These are phyloP conservation scores for Naganishia vishniacii DNA, from an alignment of 768 basidiomycete genomes.

Conservation along the genomic window DNA sequence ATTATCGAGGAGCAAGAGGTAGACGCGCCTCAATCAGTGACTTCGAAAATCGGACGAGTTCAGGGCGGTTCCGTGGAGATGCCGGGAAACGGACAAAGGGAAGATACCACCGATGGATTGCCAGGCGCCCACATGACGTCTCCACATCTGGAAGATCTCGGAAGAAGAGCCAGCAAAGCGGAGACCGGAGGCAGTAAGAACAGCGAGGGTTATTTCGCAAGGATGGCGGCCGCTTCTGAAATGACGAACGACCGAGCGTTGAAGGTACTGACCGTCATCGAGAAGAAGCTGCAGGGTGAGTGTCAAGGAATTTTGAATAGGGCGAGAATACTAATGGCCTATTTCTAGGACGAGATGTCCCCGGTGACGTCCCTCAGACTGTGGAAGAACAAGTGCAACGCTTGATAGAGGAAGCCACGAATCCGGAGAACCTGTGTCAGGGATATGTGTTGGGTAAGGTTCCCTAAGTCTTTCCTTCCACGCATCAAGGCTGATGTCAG, in stretches of 20 bases:
- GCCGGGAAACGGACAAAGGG: not conserved
- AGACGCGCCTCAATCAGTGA: not conserved
- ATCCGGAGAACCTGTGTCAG: conserved; percentile 43
- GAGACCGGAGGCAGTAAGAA: conserved; percentile 1
- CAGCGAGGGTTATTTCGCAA: conserved; percentile 39
- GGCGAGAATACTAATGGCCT: conserved; percentile 15
- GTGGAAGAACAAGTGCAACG: conserved; percentile 43
- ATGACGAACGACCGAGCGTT: conserved; percentile 47
- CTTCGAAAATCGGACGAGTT: not conserved
- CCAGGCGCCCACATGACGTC: not conserved
- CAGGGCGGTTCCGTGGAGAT: not conserved
- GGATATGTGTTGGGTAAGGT: conserved; percentile 19
- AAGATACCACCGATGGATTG: not conserved
- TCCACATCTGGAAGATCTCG: not conserved
- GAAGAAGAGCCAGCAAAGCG: not conserved
- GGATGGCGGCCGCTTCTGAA: conserved; percentile 30
- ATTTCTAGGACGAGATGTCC: not conserved
- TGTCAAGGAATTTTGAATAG: not conserved
- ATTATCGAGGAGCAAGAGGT: conserved; percentile 5
- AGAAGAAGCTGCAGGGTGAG: conserved; percentile 42
- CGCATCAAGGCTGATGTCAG: not conserved
- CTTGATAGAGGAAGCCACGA: conserved; percentile 44
- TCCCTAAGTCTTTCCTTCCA: too few relatives aligned
- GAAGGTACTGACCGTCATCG: conserved; percentile 43
- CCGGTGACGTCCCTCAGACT: not conserved